Conservation (phyloP, 441 rosid species). For the Gossypium davidsonii region DNA sequence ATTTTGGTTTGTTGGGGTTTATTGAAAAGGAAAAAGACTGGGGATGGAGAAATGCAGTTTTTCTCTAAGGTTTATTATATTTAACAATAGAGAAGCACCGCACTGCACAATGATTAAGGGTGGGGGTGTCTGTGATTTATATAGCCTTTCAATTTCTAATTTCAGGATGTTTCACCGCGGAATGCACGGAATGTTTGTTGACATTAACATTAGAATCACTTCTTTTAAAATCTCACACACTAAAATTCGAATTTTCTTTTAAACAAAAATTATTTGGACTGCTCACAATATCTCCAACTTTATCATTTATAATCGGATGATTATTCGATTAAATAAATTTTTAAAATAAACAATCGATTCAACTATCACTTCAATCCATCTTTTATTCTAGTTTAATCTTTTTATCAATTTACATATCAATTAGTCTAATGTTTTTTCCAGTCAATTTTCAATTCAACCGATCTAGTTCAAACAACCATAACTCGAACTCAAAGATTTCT, state of each 20-base stretch:
- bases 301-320: too few relatives aligned
- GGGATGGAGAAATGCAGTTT: neutral
- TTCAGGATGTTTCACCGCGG: neutral
- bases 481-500: too few relatives aligned
- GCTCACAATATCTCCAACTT: too few relatives aligned
- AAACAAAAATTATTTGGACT: too few relatives aligned
- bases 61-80: neutral
- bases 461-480: too few relatives aligned
- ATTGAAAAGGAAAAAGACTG: neutral
- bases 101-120: neutral
- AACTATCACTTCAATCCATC: too few relatives aligned
- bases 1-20: conserved; percentile 13
- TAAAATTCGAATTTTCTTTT: neutral
- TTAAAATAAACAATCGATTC: too few relatives aligned
- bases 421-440: rapidly evolving
- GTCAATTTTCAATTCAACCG: too few relatives aligned
- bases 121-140: neutral
- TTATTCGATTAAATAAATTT: too few relatives aligned
- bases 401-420: too few relatives aligned
- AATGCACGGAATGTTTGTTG: neutral
- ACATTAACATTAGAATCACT: neutral
- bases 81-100: neutral
- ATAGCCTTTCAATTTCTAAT: neutral
- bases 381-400: too few relatives aligned
- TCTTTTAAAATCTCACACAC: neutral